These are phyloP conservation scores for Keqinozyma sinolaborantium DNA, from an alignment of 1,139 yeast species.

Conservation along the genomic window DNA sequence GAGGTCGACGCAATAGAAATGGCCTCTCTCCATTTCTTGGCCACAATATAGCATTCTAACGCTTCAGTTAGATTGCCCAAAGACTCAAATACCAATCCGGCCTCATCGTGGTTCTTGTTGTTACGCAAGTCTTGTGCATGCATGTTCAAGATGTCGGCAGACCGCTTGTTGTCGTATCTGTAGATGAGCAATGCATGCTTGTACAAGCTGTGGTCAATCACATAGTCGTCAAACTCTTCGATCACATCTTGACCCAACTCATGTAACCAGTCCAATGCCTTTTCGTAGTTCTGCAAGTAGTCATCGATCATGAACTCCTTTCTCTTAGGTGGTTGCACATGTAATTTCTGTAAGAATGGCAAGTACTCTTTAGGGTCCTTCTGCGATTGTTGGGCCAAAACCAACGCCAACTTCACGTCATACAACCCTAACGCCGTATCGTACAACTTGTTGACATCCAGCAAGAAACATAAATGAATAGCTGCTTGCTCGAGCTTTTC, in stretches of 20 bases:
- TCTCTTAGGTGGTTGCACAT: conserved; percentile 62
- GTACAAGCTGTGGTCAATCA: conserved; percentile 71
- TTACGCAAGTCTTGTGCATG: conserved; percentile 63
- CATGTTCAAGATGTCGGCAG: conserved; percentile 49
- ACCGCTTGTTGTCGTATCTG: conserved; percentile 55
- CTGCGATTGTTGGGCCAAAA: conserved; percentile 93
- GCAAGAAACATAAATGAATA: conserved; percentile 84
- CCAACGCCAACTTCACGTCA: conserved; percentile 74
- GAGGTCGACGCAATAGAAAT: conserved; percentile 50
- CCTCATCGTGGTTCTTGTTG: conserved; percentile 57
- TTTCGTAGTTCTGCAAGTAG: conserved; percentile 59
- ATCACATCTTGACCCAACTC: conserved; percentile 47
- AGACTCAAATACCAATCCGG: conserved; percentile 77
- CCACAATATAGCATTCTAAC: conserved; percentile 61
- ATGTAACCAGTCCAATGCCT: conserved; percentile 67
- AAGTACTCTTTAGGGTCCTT: conserved; percentile 96
- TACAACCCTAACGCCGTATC: conserved; percentile 79
- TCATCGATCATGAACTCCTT: conserved; percentile 79
- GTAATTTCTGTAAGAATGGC: conserved; percentile 82
- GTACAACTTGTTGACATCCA: conserved; percentile 83
- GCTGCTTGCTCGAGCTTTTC: conserved; percentile 61
- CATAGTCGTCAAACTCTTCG: conserved; percentile 65
- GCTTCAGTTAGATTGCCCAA: conserved; percentile 59
- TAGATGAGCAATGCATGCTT: conserved; percentile 63
- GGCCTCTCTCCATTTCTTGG: conserved; percentile 85